These are phyloP conservation scores for Vaccinium darrowii DNA, from an alignment of 148 eudicot genomes.

Conservation along the genomic window DNA sequence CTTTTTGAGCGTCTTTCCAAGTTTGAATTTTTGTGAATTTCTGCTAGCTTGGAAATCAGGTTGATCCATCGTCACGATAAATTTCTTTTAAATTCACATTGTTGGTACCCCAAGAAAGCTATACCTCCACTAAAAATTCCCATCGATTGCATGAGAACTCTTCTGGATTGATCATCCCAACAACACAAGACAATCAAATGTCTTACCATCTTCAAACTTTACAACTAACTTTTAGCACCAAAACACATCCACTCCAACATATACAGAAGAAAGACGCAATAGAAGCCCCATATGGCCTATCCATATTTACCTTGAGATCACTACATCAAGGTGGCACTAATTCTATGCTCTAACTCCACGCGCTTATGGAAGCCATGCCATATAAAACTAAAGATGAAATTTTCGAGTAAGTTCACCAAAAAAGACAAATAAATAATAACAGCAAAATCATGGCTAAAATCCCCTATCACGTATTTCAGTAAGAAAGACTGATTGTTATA, in stretches of 20 bases:
- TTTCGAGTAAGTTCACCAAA: too few species aligned
- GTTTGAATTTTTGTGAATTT: not conserved
- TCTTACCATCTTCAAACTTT: not conserved
- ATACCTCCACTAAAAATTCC: not conserved
- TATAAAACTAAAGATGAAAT: not conserved
- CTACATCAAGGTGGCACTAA: not conserved
- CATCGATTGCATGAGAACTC: not conserved
- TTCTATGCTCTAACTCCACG: not conserved
- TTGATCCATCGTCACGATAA: too few species aligned
- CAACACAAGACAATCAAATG: not conserved
- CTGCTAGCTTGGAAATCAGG: not conserved
- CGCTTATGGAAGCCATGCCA: not conserved
- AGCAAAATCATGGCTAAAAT: not conserved
- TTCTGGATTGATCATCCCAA: constrained; percentile 1
- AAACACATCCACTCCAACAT: not conserved
- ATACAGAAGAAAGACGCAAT: not conserved
- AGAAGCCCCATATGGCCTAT: not conserved
- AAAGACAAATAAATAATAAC: not conserved
- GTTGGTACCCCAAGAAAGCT: not conserved
- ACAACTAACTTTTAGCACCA: not conserved
- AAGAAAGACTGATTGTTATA: too few species aligned
- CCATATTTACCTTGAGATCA: not conserved
- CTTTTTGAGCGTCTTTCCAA: not conserved
- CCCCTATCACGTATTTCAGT: not conserved
- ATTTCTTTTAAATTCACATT: not conserved